Conservation (phyloP, 805 yeast species). For the Metschnikowia anglica region DNA sequence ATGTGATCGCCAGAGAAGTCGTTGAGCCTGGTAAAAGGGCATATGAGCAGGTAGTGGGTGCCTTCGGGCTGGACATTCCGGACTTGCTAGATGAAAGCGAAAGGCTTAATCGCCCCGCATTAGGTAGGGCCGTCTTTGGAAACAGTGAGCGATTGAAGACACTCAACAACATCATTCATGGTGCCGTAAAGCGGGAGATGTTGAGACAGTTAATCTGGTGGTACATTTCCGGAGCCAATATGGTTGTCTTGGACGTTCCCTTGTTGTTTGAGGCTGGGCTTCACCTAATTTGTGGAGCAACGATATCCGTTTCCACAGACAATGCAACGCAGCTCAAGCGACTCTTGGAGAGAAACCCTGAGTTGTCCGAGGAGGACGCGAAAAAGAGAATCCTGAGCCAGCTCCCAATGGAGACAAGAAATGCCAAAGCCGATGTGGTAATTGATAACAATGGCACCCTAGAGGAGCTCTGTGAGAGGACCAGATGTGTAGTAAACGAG, state of each 20-base stretch:
- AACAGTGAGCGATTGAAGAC: slow-evolving; percentile 54
- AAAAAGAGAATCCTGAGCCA: slow-evolving; percentile 72
- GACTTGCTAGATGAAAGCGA: slow-evolving; percentile 45
- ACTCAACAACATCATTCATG: slow-evolving; percentile 81
- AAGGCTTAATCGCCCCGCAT: slow-evolving; percentile 62
- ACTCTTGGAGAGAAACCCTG: slow-evolving; percentile 64
- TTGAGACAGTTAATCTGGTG: slow-evolving; percentile 51
- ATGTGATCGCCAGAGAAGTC: slow-evolving; percentile 78
- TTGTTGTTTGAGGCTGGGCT: slow-evolving; percentile 78
- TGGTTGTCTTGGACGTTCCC: slow-evolving; percentile 88
- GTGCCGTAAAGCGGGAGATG: slow-evolving; percentile 75
- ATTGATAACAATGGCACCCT: slow-evolving; percentile 55
- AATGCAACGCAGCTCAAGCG: slow-evolving; percentile 60
- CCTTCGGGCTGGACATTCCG: slow-evolving; percentile 57
- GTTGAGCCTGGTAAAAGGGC: slow-evolving; percentile 79
- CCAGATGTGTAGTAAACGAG: slow-evolving; percentile 26
- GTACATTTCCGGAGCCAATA: slow-evolving; percentile 55
- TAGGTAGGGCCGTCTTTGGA: slow-evolving; percentile 79
- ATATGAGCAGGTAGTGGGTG: slow-evolving; percentile 58
- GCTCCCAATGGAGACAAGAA: slow-evolving; percentile 61
- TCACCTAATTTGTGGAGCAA: slow-evolving; percentile 66
- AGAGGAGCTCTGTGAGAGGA: slow-evolving; percentile 23
- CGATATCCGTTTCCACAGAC: slow-evolving; percentile 66
- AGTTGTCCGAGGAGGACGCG: slow-evolving; percentile 65
- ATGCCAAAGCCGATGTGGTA: slow-evolving; percentile 59